Conservation (phyloP, 2,329 filamentous ascomycete species). For the Aspergillus melleus region DNA sequence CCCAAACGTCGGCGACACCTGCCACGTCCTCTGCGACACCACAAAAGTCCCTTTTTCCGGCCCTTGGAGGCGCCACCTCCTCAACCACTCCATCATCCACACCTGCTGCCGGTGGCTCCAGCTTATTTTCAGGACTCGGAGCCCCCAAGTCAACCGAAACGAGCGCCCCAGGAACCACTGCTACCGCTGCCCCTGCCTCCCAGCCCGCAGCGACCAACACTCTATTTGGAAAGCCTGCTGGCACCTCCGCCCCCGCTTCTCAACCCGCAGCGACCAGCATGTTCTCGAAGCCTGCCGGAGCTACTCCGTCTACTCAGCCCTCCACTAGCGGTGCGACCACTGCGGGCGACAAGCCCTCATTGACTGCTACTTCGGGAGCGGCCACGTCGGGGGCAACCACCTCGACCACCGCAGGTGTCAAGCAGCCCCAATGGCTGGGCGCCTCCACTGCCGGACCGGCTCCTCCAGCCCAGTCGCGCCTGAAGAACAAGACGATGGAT, state of each 20-base stretch:
- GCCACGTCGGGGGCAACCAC: conserved; percentile 24
- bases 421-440: conserved; percentile 48
- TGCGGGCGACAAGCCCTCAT: conserved; percentile 22
- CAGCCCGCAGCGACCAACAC: conserved; percentile 20
- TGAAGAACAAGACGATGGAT: conserved; percentile 99
- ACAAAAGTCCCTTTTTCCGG: conserved; percentile 36
- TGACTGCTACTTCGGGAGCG: conserved; percentile 32
- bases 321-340: conserved; percentile 22
- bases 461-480: conserved; percentile 76
- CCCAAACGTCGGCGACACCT: conserved; percentile 25
- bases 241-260: conserved; percentile 19
- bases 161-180: conserved; percentile 26
- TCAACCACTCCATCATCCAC: conserved; percentile 33
- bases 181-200: conserved; percentile 25
- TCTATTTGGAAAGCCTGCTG: conserved; percentile 31
- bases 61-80: conserved; percentile 29
- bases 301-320: conserved; percentile 25
- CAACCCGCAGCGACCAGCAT: conserved; percentile 23
- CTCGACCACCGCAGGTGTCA: conserved; percentile 22
- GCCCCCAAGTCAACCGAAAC: conserved; percentile 31
- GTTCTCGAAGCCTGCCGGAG: conserved; percentile 28
- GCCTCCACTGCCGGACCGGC: conserved; percentile 78
- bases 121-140: conserved; percentile 31
- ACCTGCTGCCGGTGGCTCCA: conserved; percentile 28
- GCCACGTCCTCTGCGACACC: conserved; percentile 33